Evolutionary conservation across 2,329 filamentous ascomycete genomes (phyloP).

Genomic region (Ophiosphaerella korrae): DNA sequence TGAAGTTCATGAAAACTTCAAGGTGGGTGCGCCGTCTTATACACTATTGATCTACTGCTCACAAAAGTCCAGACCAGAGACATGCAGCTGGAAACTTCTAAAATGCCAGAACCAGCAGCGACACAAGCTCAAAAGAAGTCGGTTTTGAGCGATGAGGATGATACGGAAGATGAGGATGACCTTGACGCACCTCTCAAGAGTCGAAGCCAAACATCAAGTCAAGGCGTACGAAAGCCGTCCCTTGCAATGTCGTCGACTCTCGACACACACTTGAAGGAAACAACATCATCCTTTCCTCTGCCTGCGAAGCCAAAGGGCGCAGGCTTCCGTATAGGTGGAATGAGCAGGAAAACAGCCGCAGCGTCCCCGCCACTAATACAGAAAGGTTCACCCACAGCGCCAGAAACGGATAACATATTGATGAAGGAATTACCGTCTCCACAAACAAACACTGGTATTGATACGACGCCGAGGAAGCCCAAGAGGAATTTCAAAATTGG

Average conservation of each 20-base stretch:
- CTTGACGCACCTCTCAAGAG: slow-evolving; percentile 41
- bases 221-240: background rate
- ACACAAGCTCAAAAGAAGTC: background rate
- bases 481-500: slow-evolving; percentile 40
- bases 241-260: slow-evolving; percentile 10
- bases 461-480: slow-evolving; percentile 15
- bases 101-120: background rate
- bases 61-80: slow-evolving; percentile 16
- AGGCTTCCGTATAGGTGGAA: slow-evolving; percentile 40
- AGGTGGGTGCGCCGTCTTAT: slow-evolving; percentile 12
- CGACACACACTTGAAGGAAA: slow-evolving; percentile 1
- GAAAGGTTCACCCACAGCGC: background rate
- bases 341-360: slow-evolving; percentile 10
- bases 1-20: slow-evolving; percentile 41
- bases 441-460: slow-evolving; percentile 6
- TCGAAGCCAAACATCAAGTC: slow-evolving; percentile 15
- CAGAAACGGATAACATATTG: background rate
- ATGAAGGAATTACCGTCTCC: slow-evolving; percentile 4
- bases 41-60: background rate
- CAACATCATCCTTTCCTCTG: slow-evolving; percentile 3
- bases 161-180: slow-evolving; percentile 48
- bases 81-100: background rate
- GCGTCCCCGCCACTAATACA: slow-evolving; percentile 2
- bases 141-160: slow-evolving; percentile 14
- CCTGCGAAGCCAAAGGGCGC: slow-evolving; percentile 20